A percentile compares a stretch with the other conserved stretches of the same genome.
Evolutionary conservation across 306 rosid species (phyloP).

Genomic region (Rubus idaeus): DNA sequence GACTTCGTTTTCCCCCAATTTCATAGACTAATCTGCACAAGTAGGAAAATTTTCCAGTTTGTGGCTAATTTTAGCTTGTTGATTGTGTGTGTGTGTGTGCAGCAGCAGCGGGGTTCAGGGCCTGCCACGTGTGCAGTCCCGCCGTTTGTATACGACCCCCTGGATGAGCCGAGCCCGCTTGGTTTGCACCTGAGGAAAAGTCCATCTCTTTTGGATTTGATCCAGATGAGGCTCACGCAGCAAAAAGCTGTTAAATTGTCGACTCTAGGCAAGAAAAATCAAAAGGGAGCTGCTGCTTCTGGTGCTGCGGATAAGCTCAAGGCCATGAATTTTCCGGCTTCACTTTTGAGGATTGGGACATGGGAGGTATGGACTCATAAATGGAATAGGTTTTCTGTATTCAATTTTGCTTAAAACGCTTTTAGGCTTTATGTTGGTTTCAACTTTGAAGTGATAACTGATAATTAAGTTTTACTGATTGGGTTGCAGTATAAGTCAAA

Average conservation of each 20-base stretch:
- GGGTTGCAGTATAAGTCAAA: slow-evolving; percentile 69
- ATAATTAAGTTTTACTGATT: neutral
- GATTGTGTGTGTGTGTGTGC: neutral
- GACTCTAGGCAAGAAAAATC: slow-evolving; percentile 39
- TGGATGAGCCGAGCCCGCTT: slow-evolving; percentile 83
- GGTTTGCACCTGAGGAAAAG: slow-evolving; percentile 80
- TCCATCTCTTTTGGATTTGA: slow-evolving; percentile 82
- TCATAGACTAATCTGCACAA: too few relatives aligned
- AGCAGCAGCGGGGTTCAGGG: slow-evolving; percentile 33
- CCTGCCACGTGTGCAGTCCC: slow-evolving; percentile 25
- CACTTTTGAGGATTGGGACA: slow-evolving; percentile 65
- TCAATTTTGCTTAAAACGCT: neutral
- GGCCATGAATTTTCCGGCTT: slow-evolving; percentile 74
- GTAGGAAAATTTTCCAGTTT: too few relatives aligned
- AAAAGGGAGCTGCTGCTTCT: slow-evolving; percentile 32
- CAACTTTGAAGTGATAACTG: neutral
- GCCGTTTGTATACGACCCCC: slow-evolving; percentile 41
- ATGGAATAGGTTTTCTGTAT: neutral
- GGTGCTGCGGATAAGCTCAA: slow-evolving; percentile 56
- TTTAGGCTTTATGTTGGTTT: slow-evolving; percentile 9
- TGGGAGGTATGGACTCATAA: slow-evolving; percentile 53
- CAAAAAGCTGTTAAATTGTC: slow-evolving; percentile 27
- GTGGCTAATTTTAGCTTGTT: neutral
- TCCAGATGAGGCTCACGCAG: slow-evolving; percentile 77
- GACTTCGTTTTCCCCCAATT: too few relatives aligned